Evolutionary conservation across 768 basidiomycete species (phyloP), one percentile per base, ranked within the genome.

Genomic region (Suillus variegatus): DNA sequence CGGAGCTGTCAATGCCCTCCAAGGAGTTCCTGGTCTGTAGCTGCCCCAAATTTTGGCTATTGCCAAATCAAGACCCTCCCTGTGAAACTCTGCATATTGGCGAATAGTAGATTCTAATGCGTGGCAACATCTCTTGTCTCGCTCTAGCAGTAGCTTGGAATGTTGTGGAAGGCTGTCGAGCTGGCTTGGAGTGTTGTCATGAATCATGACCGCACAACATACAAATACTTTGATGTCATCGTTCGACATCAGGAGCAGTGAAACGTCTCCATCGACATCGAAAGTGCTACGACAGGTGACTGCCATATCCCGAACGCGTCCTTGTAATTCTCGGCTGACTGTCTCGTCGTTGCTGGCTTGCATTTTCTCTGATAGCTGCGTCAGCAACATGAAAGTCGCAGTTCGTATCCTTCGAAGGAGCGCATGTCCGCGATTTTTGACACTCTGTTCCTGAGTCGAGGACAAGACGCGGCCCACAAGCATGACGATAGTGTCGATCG

Each of bases 391-490:
- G 36, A 77, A 75, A 4, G 75, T 67, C 25, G 74, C 74, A 9
- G 52, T 14, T 25, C 83, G 77, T 41, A 77, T 72, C 18, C 62
- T 65, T 3, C 72, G 75, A 43, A 83, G 74, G 13, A 82, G 70
- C 6, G 2, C 22, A 49, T 73, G 69, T 12, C 68, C 72, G 1
- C 64, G 55, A 16, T 49, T 8, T 18, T 72, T 65, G 36, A 80
- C 44, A 9, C 28, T 41, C 2, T 44, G 18, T 35, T 61, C 35
- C 7, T 38, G 54, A 20, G 60, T 63, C 32, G 77, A 76, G 0
- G 76, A 70, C 41, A 83, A 70, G 4, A 84, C 62, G 28, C 84
- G 81, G 63, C 70, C 67, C 13, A 72, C 69, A 6, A 85, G 67
- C 41, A 77, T 64, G 18, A 76, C 73, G 28, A 79, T 74, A 6